These are phyloP conservation scores for Talaromyces nanjingensis DNA, from an alignment of 495 filamentous ascomycete genomes.

Conservation along the genomic window DNA sequence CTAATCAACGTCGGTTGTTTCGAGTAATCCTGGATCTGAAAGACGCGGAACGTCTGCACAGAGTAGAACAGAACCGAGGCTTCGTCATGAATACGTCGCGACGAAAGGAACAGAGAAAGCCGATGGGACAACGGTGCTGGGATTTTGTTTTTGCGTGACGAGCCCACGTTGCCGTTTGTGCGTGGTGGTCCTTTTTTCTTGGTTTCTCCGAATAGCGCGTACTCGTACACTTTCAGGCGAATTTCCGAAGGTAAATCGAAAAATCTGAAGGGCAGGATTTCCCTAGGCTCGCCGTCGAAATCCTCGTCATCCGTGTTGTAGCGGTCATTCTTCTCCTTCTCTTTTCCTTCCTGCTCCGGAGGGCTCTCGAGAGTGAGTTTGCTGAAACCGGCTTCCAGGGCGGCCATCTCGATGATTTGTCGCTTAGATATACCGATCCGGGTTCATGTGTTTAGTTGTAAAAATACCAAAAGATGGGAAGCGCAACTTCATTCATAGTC, in stretches of 20 bases:
- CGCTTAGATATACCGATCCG: not conserved
- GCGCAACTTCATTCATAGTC: constrained; percentile 4
- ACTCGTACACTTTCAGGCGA: constrained; percentile 61
- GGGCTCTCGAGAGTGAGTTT: constrained; percentile 21
- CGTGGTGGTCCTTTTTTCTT: constrained; percentile 16
- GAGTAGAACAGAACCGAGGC: constrained; percentile 70
- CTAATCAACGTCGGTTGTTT: constrained; percentile 45
- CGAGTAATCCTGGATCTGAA: constrained; percentile 64
- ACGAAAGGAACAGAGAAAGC: constrained; percentile 55
- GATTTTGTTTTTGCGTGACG: constrained; percentile 61
- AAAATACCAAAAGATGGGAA: not conserved
- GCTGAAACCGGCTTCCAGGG: constrained; percentile 13
- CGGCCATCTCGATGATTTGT: not conserved
- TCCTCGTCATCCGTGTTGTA: constrained; percentile 10
- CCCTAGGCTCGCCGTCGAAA: constrained; percentile 3
- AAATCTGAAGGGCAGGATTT: constrained; percentile 54
- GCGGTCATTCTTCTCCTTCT: constrained; percentile 15
- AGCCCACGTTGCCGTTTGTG: constrained; percentile 51
- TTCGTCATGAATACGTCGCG: constrained; percentile 60
- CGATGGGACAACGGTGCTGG: constrained; percentile 42
- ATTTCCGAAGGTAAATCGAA: constrained; percentile 73
- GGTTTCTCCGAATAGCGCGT: constrained; percentile 47
- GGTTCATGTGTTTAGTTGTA: not conserved
- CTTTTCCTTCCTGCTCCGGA: constrained; percentile 13
- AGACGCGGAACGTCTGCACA: constrained; percentile 68